Evolutionary conservation across 208 protist genomes (phyloP).

Genomic region (Leishmania tropica): DNA sequence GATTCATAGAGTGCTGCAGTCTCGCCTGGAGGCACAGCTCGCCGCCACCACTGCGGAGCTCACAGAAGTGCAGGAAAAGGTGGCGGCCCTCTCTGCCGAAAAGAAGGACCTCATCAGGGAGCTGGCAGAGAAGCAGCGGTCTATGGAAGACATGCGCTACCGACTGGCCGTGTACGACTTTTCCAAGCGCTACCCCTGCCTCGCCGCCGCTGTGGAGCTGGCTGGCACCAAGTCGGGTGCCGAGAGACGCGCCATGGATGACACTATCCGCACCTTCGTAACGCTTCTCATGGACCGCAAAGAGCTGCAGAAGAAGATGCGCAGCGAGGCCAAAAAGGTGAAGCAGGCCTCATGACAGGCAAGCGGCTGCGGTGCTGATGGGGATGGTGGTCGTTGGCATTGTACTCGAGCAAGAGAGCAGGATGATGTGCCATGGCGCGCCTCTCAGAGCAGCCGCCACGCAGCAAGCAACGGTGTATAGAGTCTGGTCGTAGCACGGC

Average conservation of each 20-base stretch:
- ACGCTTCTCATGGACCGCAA: slow-evolving; percentile 60
- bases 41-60: slow-evolving; percentile 24
- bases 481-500: not conserved
- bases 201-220: slow-evolving; percentile 54
- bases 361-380: not conserved
- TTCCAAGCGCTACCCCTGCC: slow-evolving; percentile 49
- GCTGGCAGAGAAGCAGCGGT: slow-evolving; percentile 37
- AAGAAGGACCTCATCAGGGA: slow-evolving; percentile 34
- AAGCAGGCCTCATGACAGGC: slow-evolving; percentile 6
- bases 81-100: slow-evolving; percentile 20
- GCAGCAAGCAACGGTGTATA: not conserved
- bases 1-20: slow-evolving; percentile 52
- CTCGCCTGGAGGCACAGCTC: slow-evolving; percentile 38
- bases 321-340: slow-evolving; percentile 36
- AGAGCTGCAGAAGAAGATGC: slow-evolving; percentile 62
- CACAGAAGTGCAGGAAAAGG: slow-evolving; percentile 12
- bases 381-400: not conserved
- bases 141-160: slow-evolving; percentile 75
- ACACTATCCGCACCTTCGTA: slow-evolving; percentile 51
- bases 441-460: not conserved
- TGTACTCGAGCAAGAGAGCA: not conserved
- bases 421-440: not conserved
- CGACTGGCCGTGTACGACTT: slow-evolving; percentile 68
- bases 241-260: slow-evolving; percentile 60
- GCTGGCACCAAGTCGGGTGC: slow-evolving; percentile 48